A percentile compares a stretch with the other conserved stretches of the same genome.
Conservation (phyloP, 495 filamentous ascomycete species). For the Podospora fimiseda region DNA sequence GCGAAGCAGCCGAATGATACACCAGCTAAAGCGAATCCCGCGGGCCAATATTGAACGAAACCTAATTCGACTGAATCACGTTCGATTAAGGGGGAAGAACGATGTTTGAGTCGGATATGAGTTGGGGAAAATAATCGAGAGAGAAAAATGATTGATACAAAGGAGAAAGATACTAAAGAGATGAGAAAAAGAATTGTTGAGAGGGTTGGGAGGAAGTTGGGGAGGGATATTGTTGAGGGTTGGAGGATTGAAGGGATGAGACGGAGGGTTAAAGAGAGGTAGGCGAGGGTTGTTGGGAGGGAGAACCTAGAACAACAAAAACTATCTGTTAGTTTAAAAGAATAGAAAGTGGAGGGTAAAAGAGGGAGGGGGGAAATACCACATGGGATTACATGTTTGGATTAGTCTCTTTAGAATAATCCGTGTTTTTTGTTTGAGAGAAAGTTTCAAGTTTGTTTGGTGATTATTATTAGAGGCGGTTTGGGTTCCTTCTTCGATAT, state of each 20-base stretch:
- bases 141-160: constrained; percentile 8
- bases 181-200: constrained; percentile 9
- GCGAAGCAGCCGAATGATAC: constrained; percentile 4
- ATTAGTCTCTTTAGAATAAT: too few relatives aligned
- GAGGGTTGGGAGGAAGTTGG: not conserved
- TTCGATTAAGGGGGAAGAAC: not conserved
- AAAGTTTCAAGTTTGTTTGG: too few relatives aligned
- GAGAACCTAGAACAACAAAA: constrained; percentile 12
- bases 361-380: not conserved
- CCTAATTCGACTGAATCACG: constrained; percentile 1
- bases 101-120: not conserved
- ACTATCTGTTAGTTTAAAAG: not conserved
- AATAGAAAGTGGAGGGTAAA: not conserved
- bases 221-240: not conserved
- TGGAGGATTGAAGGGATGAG: constrained; percentile 5
- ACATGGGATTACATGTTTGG: not conserved
- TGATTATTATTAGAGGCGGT: too few relatives aligned
- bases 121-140: constrained; percentile 1
- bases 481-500: too few relatives aligned
- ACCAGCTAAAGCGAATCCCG: constrained; percentile 5
- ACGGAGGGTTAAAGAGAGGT: constrained; percentile 10
- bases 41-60: constrained; percentile 4
- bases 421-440: too few relatives aligned
- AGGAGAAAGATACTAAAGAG: constrained; percentile 5
- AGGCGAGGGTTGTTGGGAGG: constrained; percentile 4